Conservation (phyloP, 1,139 yeast species). For the Blastobotrys petasosporus region DNA sequence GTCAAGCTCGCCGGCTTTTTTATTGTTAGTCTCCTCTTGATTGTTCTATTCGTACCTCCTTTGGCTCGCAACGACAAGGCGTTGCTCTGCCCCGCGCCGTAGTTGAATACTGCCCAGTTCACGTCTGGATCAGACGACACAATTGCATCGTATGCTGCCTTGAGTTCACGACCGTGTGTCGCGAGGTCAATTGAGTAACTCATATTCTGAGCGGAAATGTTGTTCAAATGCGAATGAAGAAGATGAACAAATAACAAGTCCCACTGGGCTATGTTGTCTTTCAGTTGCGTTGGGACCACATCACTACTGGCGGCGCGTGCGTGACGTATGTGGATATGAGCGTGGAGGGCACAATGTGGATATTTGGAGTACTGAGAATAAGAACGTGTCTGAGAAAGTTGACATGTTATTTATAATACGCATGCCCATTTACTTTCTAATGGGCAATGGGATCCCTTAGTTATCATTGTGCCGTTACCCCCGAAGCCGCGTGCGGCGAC, state of each 20-base stretch:
- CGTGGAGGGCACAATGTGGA: no score
- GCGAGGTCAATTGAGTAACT: conserved; percentile 34
- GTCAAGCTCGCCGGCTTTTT: conserved; percentile 49
- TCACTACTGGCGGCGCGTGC: no score
- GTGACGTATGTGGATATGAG: no score
- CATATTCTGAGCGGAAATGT: conserved; percentile 21
- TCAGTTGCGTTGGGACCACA: no score
- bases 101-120: conserved; percentile 41
- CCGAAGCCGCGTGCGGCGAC: no score
- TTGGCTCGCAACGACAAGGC: conserved; percentile 32
- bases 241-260: not conserved
- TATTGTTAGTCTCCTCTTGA: not conserved
- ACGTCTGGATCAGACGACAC: conserved; percentile 37
- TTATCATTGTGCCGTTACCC: no score
- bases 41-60: conserved; percentile 23
- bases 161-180: conserved; percentile 36
- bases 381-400: no score
- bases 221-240: not conserved
- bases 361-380: no score
- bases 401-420: no score
- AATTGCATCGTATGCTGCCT: conserved; percentile 37
- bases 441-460: no score
- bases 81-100: conserved; percentile 34
- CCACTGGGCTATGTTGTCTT: no score
- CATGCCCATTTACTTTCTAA: no score